Conservation (phyloP, 768 basidiomycete species). For the Boletus rex-veris region DNA sequence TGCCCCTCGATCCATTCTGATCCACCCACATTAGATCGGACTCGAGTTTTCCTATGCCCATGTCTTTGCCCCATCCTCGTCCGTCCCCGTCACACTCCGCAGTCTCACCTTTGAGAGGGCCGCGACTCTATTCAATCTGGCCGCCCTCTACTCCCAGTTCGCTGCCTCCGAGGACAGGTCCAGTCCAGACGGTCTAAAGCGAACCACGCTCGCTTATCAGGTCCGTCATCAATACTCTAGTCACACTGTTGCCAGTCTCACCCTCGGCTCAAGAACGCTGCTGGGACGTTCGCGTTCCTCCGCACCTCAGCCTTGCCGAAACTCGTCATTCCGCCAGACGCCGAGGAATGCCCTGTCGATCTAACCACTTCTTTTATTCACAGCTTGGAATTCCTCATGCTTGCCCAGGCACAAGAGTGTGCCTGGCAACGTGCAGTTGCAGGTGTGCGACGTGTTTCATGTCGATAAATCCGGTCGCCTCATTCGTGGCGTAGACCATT, state of each 20-base stretch:
- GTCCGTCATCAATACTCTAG: slow-evolving; percentile 32
- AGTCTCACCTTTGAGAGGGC: slow-evolving; percentile 84
- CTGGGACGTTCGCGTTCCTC: slow-evolving; percentile 68
- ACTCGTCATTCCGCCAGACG: slow-evolving; percentile 43
- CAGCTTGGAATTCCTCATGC: slow-evolving; percentile 70
- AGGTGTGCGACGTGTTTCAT: slow-evolving; percentile 41
- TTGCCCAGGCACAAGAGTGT: slow-evolving; percentile 96
- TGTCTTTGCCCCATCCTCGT: slow-evolving; percentile 52
- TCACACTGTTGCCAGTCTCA: slow-evolving; percentile 1
- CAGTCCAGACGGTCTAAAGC: slow-evolving; percentile 76
- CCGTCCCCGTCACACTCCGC: slow-evolving; percentile 56
- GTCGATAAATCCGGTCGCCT: not conserved
- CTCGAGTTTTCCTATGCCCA: slow-evolving; percentile 72
- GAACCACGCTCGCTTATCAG: slow-evolving; percentile 69
- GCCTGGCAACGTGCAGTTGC: slow-evolving; percentile 91
- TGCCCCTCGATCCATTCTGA: slow-evolving; percentile 11
- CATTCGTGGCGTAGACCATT: slow-evolving; percentile 42
- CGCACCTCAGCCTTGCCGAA: slow-evolving; percentile 50
- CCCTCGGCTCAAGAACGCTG: slow-evolving; percentile 50
- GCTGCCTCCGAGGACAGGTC: slow-evolving; percentile 70
- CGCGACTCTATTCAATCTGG: slow-evolving; percentile 79
- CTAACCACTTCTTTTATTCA: slow-evolving; percentile 58
- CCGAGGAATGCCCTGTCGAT: slow-evolving; percentile 61
- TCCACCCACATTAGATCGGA: slow-evolving; percentile 47
- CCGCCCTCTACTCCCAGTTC: slow-evolving; percentile 79